Evolutionary conservation across 345 rosid species (phyloP).

Genomic region (Arabidopsis suecica): DNA sequence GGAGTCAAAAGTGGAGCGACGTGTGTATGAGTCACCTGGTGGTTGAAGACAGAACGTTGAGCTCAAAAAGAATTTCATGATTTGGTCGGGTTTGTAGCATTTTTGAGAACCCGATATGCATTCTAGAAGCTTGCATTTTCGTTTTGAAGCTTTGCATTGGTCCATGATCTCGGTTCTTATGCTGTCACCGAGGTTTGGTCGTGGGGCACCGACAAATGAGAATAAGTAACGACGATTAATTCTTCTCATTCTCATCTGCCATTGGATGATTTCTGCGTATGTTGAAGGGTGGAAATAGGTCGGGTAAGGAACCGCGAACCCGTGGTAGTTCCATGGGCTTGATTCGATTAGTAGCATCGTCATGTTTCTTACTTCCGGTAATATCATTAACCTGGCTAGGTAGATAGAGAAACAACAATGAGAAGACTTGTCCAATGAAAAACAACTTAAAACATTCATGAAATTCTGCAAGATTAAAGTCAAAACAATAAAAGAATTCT

Average conservation of each 20-base stretch:
- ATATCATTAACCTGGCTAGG: conserved; percentile 55
- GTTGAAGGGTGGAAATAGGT: conserved; percentile 79
- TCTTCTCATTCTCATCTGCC: conserved; percentile 69
- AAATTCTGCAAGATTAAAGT: too few relatives aligned
- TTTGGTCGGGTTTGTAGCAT: conserved; percentile 53
- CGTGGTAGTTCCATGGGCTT: conserved; percentile 74
- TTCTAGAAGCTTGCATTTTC: conserved; percentile 63
- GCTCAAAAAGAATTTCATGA: conserved; percentile 64
- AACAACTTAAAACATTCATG: conserved; percentile 3
- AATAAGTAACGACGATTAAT: conserved; percentile 56
- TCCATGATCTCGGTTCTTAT: conserved; percentile 64
- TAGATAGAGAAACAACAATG: conserved; percentile 23
- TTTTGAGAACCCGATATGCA: conserved; percentile 50
- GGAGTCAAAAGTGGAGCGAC: conserved; percentile 82
- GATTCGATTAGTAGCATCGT: conserved; percentile 73
- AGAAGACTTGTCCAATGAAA: conserved; percentile 11
- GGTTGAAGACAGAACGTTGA: conserved; percentile 83
- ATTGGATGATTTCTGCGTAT: conserved; percentile 53
- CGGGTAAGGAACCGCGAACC: conserved; percentile 82
- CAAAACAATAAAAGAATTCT: too few relatives aligned
- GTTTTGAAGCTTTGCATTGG: conserved; percentile 65
- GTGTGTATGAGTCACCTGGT: conserved; percentile 79
- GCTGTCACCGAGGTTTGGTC: conserved; percentile 58
- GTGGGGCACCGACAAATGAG: conserved; percentile 69
- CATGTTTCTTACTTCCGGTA: conserved; percentile 76